Percentiles rank a stretch among this genome's conserved stretches.
Conservation (phyloP, 345 rosid genomes). For the Hevea brasiliensis region DNA sequence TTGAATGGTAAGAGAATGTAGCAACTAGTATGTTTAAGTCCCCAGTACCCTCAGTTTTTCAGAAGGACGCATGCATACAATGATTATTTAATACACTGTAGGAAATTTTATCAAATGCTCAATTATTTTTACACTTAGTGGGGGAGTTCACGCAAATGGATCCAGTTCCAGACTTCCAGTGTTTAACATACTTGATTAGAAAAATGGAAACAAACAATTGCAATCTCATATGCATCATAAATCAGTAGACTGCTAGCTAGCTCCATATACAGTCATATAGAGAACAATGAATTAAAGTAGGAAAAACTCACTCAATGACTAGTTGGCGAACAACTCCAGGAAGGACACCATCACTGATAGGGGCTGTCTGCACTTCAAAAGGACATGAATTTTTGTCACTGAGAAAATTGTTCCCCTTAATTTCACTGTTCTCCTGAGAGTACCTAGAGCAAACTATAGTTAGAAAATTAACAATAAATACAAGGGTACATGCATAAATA, state of each 20-base stretch:
- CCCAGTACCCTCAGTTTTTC: background rate
- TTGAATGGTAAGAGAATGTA: background rate
- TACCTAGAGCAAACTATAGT: constrained; percentile 8
- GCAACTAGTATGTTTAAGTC: background rate
- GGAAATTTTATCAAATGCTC: background rate
- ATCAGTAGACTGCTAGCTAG: background rate
- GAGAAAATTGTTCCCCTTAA: constrained; percentile 17
- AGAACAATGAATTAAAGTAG: background rate
- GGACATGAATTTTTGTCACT: constrained; percentile 16
- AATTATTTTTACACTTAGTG: background rate
- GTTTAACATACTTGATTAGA: background rate
- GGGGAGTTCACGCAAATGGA: background rate
- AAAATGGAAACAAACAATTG: constrained; percentile 2
- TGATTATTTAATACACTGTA: background rate
- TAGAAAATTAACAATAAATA: constrained; percentile 4
- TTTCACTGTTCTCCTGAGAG: constrained; percentile 38
- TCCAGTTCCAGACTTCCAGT: background rate
- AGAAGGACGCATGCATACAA: background rate
- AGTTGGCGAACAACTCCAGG: constrained; percentile 81
- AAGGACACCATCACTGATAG: constrained; percentile 73
- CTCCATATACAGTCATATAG: background rate
- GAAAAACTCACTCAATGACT: constrained; percentile 66
- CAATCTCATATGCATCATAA: background rate
- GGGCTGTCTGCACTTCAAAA: constrained; percentile 81
- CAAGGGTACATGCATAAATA: background rate